Evolutionary conservation across 192 early-diverging fungal species (phyloP), one percentile per base, ranked within the genome.

Genomic region (Backusella tarrabulga): DNA sequence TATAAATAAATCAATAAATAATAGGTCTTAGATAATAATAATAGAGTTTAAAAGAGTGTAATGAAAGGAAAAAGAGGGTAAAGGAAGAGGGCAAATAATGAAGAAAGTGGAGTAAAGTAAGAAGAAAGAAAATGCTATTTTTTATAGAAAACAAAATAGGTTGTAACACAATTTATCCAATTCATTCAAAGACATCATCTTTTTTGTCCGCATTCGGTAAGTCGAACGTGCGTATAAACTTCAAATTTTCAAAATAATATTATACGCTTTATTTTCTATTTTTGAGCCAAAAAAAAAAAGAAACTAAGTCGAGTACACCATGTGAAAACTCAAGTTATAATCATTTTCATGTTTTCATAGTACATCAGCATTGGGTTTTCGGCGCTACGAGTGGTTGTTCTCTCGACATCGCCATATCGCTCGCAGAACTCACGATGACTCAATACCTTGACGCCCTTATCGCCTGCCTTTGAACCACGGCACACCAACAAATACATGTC

Each of bases 331-430:
- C 77, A 90, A 29, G 83, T 90, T 73, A 90, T 68, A 15, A 90
- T 80, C 88, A 90, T 88, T 69, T 90, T 90, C 76, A 88, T 86
- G 88, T 99, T 99, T 81, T 97, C 88, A 86, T 99, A 99, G 84
- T 95, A 98, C 80, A 91, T 89, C 34, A 98, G 73, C 93, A 99
- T 95, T 19, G 98, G 98, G 79, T 97, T 96, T 77, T 99, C 98
- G 1, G 96, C 95, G 56, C 92, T 93, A 40, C 87, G 85, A 1
- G 96, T 97, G 54, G 83, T 83, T 11, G 96, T 97, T 52, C 75
- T 77, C 36, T 91, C 85, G 52, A 98, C 41, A 56, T 97, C 92
- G 4, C 90, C 95, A 83, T 97, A 92, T 23, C 87, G 76, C 67
- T 85, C 77, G 71, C 95, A 86, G 86, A 98, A 97, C 41, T 94